phyloP scores from a whole-genome alignment of 1,284 basidiomycete genomes.

The Tremellales sp. region DNA sequence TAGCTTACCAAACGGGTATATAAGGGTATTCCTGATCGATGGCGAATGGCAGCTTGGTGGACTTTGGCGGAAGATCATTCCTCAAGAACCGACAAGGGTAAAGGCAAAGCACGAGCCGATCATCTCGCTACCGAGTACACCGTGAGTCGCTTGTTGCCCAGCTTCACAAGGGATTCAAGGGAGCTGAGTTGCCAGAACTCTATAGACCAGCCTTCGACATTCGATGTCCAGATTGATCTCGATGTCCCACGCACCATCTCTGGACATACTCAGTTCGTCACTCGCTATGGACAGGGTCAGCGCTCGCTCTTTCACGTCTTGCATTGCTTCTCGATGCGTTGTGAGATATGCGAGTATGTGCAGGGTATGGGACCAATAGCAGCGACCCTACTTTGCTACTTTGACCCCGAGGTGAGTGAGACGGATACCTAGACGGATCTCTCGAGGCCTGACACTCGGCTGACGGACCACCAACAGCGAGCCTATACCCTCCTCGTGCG shows the following conservation, averaged over 20 bases:
- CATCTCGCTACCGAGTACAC: slow-evolving; percentile 55
- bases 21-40: slow-evolving; percentile 95
- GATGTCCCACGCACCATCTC: slow-evolving; percentile 96
- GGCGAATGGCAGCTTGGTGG: slow-evolving; percentile 90
- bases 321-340: slow-evolving; percentile 82
- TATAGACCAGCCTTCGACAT: slow-evolving; percentile 72
- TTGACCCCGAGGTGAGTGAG: slow-evolving; percentile 65
- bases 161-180: neutral
- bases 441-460: neutral
- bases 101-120: slow-evolving; percentile 23
- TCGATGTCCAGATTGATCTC: slow-evolving; percentile 96
- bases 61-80: slow-evolving; percentile 56
- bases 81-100: slow-evolving; percentile 18
- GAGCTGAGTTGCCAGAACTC: slow-evolving; percentile 47
- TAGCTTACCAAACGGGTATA: slow-evolving; percentile 64
- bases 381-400: slow-evolving; percentile 89
- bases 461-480: slow-evolving; percentile 47
- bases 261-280: slow-evolving; percentile 90
- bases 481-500: slow-evolving; percentile 79
- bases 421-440: neutral
- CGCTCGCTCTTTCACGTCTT: slow-evolving; percentile 90
- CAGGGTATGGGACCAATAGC: slow-evolving; percentile 99
- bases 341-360: slow-evolving; percentile 88
- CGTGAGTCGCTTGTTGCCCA: slow-evolving; percentile 16
- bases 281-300: slow-evolving; percentile 92